These are phyloP conservation scores for Thraustotheca clavata DNA, from an alignment of 352 stramenopile genomes.

Conservation along the genomic window DNA sequence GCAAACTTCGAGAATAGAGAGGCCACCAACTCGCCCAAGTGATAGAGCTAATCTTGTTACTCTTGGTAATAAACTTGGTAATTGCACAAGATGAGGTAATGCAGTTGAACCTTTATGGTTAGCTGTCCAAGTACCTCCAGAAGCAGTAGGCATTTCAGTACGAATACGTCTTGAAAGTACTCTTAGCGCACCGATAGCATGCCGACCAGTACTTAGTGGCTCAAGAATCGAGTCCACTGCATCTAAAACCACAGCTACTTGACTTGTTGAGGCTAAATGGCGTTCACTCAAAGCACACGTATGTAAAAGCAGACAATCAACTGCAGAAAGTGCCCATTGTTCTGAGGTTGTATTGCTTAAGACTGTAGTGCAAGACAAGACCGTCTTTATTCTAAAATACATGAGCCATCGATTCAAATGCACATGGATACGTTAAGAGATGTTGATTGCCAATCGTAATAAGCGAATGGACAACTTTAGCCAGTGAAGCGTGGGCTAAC, in stretches of 20 bases:
- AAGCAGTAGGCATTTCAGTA: not conserved
- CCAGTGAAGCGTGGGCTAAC: not conserved
- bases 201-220: not conserved
- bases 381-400: slow-evolving; percentile 2
- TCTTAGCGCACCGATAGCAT: slow-evolving; percentile 11
- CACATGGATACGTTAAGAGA: not conserved
- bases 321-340: slow-evolving; percentile 19
- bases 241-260: slow-evolving; percentile 4
- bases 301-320: slow-evolving; percentile 24
- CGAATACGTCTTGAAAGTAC: slow-evolving; percentile 19
- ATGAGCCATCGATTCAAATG: not conserved
- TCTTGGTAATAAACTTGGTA: not conserved
- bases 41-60: not conserved
- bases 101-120: not conserved
- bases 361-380: not conserved
- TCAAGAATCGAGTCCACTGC: slow-evolving; percentile 20
- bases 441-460: slow-evolving; percentile 20
- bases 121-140: not conserved
- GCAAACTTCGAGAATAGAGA: slow-evolving; percentile 2
- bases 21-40: not conserved
- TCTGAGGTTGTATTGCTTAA: not conserved
- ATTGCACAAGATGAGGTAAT: not conserved
- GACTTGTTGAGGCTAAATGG: slow-evolving; percentile 11
- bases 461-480: slow-evolving; percentile 3
- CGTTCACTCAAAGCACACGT: slow-evolving; percentile 9